Conservation (phyloP, 2,329 filamentous ascomycete species). For the Cytospora piceae region DNA sequence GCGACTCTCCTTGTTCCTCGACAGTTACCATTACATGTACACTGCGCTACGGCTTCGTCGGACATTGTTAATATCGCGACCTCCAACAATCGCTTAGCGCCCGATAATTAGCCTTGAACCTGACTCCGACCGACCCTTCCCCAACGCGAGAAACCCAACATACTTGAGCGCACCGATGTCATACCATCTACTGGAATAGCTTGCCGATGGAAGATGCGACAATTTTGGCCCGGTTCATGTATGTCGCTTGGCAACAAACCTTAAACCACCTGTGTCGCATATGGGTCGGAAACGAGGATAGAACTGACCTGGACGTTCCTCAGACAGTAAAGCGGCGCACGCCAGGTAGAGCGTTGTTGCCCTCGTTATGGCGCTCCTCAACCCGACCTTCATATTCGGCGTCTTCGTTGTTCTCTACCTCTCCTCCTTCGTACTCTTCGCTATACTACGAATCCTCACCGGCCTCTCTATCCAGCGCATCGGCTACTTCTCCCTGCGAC, state of each 20-base stretch:
- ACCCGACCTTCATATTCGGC: constrained; percentile 84
- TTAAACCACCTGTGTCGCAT: neutral
- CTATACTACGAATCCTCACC: constrained; percentile 87
- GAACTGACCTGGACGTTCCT: constrained; percentile 16
- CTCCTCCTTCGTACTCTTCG: constrained; percentile 89
- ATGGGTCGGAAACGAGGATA: constrained; percentile 13
- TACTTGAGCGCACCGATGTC: neutral
- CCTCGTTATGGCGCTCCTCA: constrained; percentile 64
- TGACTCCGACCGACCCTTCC: constrained; percentile 21
- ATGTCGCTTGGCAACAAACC: constrained; percentile 15
- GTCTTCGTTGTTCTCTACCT: constrained; percentile 85
- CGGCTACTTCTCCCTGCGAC: constrained; percentile 87
- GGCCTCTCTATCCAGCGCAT: constrained; percentile 95
- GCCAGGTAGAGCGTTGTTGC: constrained; percentile 33
- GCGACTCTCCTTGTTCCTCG: neutral
- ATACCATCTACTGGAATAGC: constrained; percentile 9
- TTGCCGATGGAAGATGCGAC: constrained; percentile 29
- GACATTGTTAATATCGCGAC: constrained; percentile 11
- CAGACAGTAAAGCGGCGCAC: constrained; percentile 30
- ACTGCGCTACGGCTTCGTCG: constrained; percentile 2
- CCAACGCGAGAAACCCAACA: neutral
- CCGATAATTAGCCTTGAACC: constrained; percentile 8
- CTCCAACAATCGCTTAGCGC: constrained; percentile 19
- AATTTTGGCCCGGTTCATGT: constrained; percentile 28
- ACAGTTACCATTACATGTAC: neutral